phyloP scores from a whole-genome alignment of 768 basidiomycete genomes.

The Suillus subaureus region DNA sequence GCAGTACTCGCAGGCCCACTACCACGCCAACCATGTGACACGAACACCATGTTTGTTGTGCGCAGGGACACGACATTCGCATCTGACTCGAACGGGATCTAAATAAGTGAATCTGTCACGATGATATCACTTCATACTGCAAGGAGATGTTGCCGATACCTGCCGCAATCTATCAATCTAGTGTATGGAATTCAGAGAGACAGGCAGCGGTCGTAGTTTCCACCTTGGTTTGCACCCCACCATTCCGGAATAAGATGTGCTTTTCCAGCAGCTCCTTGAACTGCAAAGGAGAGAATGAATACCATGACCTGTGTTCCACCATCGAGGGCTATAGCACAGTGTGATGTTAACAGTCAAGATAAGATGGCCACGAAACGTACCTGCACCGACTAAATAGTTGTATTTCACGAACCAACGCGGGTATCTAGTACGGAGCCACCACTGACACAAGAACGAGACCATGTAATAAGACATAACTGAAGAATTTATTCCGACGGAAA shows the following conservation, averaged over 20 bases:
- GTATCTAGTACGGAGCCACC: conserved; percentile 39
- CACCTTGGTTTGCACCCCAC: conserved; percentile 55
- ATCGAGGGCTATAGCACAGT: conserved; percentile 31
- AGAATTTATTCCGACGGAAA: no score
- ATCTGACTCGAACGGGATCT: no score
- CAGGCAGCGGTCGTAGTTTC: conserved; percentile 34
- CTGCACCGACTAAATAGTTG: conserved; percentile 47
- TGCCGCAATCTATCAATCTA: no score
- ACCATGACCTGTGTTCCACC: conserved; percentile 53
- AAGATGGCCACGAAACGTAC: conserved; percentile 10
- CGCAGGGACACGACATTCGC: no score
- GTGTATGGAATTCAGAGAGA: no score
- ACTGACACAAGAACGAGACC: conserved; percentile 37
- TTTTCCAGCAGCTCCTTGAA: conserved; percentile 51
- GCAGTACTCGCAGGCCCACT: no score
- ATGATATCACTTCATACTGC: no score
- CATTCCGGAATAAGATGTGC: conserved; percentile 51
- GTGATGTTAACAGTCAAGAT: neutral
- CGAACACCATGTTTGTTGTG: no score
- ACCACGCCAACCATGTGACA: no score
- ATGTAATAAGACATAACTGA: conserved; percentile 17
- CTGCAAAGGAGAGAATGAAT: conserved; percentile 51
- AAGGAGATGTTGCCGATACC: no score
- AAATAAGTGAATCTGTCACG: no score
- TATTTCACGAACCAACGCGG: conserved; percentile 41